These are phyloP conservation scores for Pseudogymnoascus destructans DNA, from an alignment of 2,329 filamentous ascomycete species.

Conservation along the genomic window DNA sequence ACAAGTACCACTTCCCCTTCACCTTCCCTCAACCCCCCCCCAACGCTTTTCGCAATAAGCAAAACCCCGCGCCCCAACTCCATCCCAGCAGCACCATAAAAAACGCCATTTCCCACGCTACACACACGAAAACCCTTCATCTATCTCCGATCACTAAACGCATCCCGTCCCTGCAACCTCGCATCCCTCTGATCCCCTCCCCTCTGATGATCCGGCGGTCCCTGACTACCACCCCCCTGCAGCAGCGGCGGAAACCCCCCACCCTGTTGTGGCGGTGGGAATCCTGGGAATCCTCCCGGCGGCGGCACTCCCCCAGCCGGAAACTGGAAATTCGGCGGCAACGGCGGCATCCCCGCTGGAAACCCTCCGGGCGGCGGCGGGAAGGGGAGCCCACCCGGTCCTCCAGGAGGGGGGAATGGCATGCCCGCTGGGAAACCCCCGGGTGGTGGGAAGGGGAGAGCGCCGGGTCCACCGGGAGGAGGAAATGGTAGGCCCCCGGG, in stretches of 20 bases:
- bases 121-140: neutral
- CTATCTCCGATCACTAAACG: constrained; percentile 9
- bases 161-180: constrained; percentile 5
- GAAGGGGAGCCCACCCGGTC: constrained; percentile 10
- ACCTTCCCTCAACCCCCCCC: neutral
- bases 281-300: constrained; percentile 19
- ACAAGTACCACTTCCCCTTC: neutral
- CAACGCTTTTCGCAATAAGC: neutral
- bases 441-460: constrained; percentile 9
- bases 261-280: constrained; percentile 14
- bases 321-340: constrained; percentile 40
- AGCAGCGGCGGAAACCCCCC: neutral
- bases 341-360: constrained; percentile 13
- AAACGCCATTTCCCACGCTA: neutral
- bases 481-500: constrained; percentile 32
- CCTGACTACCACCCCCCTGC: neutral
- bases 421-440: constrained; percentile 13
- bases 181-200: neutral
- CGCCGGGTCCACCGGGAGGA: constrained; percentile 28
- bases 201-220: neutral
- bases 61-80: neutral
- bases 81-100: neutral
- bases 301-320: constrained; percentile 32
- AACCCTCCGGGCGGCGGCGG: neutral
- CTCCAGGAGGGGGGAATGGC: constrained; percentile 14